Evolutionary conservation across 805 yeast genomes (phyloP), one percentile per base, ranked within the genome.

Genomic region (Helenozyma rhizophorensis): DNA sequence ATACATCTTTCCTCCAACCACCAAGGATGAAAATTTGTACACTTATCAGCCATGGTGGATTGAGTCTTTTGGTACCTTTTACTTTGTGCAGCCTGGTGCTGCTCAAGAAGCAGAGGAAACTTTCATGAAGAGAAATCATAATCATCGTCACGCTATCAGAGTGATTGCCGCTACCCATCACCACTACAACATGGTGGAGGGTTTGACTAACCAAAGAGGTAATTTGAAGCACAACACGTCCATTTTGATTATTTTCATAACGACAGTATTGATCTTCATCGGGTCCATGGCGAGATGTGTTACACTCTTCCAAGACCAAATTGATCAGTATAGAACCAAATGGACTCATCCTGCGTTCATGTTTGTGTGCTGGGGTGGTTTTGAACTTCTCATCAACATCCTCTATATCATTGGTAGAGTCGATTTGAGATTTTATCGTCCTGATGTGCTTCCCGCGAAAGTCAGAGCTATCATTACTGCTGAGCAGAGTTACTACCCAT

Each of bases 21-120:
- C 60, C 21, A 60, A 57, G 23, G 76, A 76, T 39, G 69, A 67
- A 40, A 53, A 60, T 25, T 64, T 79, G 23, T 68, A 73, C 45
- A 76, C 78, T 42, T 82, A 76, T 53, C 84, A 78, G 51, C 86
- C 94, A 23, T 79, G 80, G 72, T 83, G 93, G 93, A 78, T 83
- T 48, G 78, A 78, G 53, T 69, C 76, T 4, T 80, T 82, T 45
- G 49, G 60, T 15, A 69, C 79, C 12, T 58, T 64, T 30, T 83
- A 83, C 56, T 83, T 68, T 57, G 80, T 79, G 10, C 65, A 67
- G 40, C 70, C 68, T 37, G 67, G 68, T 32, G 76, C 86, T 2
- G 62, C 70, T 7, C 59, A 59, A 34, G 55, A 60, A 28, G 81
- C 79, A 10, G 74, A 62, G 42, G 62, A 56, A 24, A 53, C 72